phyloP scores from a whole-genome alignment of 2,329 filamentous ascomycete genomes.

The Fusarium floridanum region DNA sequence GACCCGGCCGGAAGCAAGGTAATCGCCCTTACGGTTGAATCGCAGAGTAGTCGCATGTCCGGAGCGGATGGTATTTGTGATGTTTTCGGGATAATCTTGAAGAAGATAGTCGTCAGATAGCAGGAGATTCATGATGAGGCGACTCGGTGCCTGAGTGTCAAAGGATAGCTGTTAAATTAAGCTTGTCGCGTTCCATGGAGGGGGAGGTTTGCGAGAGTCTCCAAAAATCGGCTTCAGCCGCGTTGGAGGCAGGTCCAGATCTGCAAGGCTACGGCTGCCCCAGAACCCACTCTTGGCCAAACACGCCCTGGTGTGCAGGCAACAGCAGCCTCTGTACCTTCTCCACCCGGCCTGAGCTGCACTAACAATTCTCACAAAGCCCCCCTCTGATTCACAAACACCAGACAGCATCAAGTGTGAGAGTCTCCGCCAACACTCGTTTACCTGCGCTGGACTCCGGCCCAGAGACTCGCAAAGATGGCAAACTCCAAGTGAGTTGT shows the following conservation, averaged over 20 bases:
- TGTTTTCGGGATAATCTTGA: constrained; percentile 89
- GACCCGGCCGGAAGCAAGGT: constrained; percentile 91
- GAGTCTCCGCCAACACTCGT: constrained; percentile 5
- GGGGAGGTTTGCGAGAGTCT: constrained; percentile 29
- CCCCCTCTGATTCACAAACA: constrained; percentile 39
- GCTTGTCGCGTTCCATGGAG: constrained; percentile 38
- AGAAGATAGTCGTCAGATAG: constrained; percentile 74
- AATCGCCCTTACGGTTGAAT: constrained; percentile 95
- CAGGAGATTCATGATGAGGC: constrained; percentile 66
- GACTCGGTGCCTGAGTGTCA: neutral
- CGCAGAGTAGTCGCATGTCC: constrained; percentile 77
- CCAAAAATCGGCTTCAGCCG: constrained; percentile 45
- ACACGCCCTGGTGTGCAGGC: constrained; percentile 28
- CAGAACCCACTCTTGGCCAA: neutral
- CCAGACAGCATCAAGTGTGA: constrained; percentile 21
- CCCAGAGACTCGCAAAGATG: constrained; percentile 53
- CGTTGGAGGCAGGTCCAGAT: constrained; percentile 32
- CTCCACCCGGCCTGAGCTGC: constrained; percentile 29
- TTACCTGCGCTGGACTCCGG: constrained; percentile 3
- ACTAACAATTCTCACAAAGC: constrained; percentile 47
- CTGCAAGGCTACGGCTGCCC: constrained; percentile 52
- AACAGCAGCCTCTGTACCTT: constrained; percentile 20
- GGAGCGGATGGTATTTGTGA: constrained; percentile 86
- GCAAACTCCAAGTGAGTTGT: constrained; percentile 67
- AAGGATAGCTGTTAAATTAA: constrained; percentile 12